A percentile compares a stretch with the other conserved stretches of the same genome.
Conservation (phyloP, 2,329 filamentous ascomycete species). For the Colletotrichum agaves region DNA sequence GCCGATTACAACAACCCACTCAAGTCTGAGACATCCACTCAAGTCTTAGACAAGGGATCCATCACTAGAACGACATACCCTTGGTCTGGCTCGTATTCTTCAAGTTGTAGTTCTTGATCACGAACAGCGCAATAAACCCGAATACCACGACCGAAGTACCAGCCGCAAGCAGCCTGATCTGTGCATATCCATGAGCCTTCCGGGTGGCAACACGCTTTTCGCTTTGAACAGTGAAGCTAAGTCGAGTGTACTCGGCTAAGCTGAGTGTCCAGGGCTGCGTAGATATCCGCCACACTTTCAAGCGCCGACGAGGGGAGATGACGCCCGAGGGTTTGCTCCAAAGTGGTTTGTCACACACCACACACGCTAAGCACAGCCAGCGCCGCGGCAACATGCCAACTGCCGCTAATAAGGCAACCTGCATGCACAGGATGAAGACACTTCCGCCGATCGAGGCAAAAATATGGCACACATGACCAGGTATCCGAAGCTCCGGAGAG, state of each 20-base stretch:
- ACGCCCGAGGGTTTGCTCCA: conserved; percentile 54
- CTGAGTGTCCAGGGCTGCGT: conserved; percentile 62
- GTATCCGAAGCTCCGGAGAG: conserved; percentile 53
- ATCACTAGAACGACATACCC: conserved; percentile 59
- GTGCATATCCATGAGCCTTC: conserved; percentile 62
- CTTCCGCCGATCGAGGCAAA: conserved; percentile 54
- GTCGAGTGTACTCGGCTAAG: conserved; percentile 58
- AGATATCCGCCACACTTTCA: conserved; percentile 58
- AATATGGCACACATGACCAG: conserved; percentile 53
- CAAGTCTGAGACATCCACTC: no score
- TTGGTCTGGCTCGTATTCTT: conserved; percentile 60
- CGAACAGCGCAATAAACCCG: conserved; percentile 50
- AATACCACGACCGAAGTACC: conserved; percentile 44
- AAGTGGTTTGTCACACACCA: conserved; percentile 56
- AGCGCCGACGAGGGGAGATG: conserved; percentile 57
- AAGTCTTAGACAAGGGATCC: no score
- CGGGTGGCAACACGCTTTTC: conserved; percentile 62
- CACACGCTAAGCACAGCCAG: conserved; percentile 58
- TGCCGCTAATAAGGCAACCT: conserved; percentile 68
- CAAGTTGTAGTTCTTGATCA: conserved; percentile 61
- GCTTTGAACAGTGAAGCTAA: conserved; percentile 57
- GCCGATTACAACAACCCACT: no score
- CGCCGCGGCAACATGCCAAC: conserved; percentile 63
- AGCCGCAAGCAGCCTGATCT: conserved; percentile 55
- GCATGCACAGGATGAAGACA: conserved; percentile 53